These are phyloP conservation scores for Phytopythium sindhum DNA, from an alignment of 352 stramenopile species.

Conservation along the genomic window DNA sequence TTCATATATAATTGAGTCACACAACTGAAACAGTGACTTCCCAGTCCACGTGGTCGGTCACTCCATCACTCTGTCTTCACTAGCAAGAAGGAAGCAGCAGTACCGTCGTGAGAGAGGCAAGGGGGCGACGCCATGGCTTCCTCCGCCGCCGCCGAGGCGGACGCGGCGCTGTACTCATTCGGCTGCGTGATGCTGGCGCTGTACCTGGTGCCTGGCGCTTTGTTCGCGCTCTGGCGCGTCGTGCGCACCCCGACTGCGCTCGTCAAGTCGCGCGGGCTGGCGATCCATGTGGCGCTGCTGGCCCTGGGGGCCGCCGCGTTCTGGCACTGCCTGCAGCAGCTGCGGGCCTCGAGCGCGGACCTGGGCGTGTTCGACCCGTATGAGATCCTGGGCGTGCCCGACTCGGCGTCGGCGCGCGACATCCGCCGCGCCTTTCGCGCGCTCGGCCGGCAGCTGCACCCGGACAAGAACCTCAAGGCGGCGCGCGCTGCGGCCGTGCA, in stretches of 20 bases:
- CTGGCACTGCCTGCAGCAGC: conserved; percentile 46
- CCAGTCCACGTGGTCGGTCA: background rate
- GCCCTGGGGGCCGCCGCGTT: conserved; percentile 38
- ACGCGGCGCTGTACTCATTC: conserved; percentile 84
- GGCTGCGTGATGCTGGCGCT: conserved; percentile 74
- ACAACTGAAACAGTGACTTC: background rate
- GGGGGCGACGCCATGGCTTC: background rate
- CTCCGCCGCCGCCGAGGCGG: conserved; percentile 34
- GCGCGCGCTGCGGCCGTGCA: conserved; percentile 26
- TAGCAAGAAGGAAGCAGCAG: background rate
- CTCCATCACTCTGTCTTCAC: background rate
- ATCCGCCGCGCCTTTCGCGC: conserved; percentile 78
- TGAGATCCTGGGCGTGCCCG: conserved; percentile 74
- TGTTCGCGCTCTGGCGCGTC: conserved; percentile 56
- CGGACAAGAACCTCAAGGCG: conserved; percentile 78
- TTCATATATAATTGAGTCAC: background rate
- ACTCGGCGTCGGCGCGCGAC: conserved; percentile 42
- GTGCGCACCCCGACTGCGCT: conserved; percentile 34
- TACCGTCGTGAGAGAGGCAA: no score
- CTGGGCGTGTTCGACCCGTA: conserved; percentile 81
- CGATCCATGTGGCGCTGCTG: conserved; percentile 47
- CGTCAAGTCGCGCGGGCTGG: conserved; percentile 42
- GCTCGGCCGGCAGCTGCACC: conserved; percentile 66
- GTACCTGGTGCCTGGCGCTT: conserved; percentile 59
- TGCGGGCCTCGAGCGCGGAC: conserved; percentile 73